Base-by-base conservation (phyloP, 257 asterid genomes). In the Solanum dulcamara region DNA sequence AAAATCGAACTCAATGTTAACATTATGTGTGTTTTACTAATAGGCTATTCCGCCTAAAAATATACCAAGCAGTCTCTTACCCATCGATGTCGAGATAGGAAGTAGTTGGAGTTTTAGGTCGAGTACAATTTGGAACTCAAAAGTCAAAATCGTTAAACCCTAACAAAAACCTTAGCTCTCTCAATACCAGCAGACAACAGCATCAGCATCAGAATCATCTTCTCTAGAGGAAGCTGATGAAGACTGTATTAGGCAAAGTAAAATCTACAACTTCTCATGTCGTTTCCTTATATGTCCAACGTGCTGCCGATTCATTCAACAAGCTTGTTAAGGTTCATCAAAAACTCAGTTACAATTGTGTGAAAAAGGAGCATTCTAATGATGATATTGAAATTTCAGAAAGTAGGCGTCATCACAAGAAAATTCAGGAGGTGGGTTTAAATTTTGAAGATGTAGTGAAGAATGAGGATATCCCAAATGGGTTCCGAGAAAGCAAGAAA, bases 291-390 rank as follows among this genome's bases (percentile, higher is more conserved):
- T 94, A 90, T 85, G 70, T 94, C 77, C 86, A 87, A 26, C 91
- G 93, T 53, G 59, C 93, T 30, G 86, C 94, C 4, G 88, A 91
- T 5, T 91, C 96, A 59, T 92, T 92, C 89, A 88, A 89, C 67
- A 80, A 50, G n/a, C 85, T 94, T 55, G 91, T 91, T 62, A 89
- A 89, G 42, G 85, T 89, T 68, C 97, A 90, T 81, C 84, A 84
- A 48, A 87, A 90, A 24, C 83, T 81, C 46, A 44, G 38, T 3
- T 40, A 55, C 28, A 87, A 87, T 85, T 71, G 57, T 26, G 60
- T 57, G 24, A 68, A 33, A 15, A 33, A 18, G 28, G 28, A 33
- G 15, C 46, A 4, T 55, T 55, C 5, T 55, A 22, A 4, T 55
- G 10, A 22, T 68, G 28, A 35, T 18, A n/a, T 68, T 28, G 77